Conservation (phyloP, 2,329 filamentous ascomycete genomes). For the Arachnomyces sp. region DNA sequence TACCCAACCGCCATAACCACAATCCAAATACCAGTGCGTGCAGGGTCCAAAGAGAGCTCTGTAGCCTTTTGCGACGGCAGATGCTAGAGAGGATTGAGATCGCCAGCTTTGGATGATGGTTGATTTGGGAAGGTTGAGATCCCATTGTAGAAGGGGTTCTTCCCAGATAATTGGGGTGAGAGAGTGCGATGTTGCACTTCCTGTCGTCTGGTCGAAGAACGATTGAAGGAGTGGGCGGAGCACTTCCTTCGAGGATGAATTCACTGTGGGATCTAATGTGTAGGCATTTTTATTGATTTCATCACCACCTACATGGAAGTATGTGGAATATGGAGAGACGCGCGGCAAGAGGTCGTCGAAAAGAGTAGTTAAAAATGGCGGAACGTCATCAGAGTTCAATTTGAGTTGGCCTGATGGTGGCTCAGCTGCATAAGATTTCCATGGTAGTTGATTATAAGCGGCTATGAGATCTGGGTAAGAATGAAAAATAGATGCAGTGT, state of each 20-base stretch:
- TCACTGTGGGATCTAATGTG: constrained; percentile 63
- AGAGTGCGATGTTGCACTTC: constrained; percentile 52
- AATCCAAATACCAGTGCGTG: constrained; percentile 26
- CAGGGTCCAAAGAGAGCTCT: constrained; percentile 27
- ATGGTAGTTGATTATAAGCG: constrained; percentile 50
- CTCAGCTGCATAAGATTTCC: constrained; percentile 47
- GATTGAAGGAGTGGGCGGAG: constrained; percentile 69
- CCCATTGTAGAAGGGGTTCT: constrained; percentile 74
- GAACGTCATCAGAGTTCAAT: constrained; percentile 64
- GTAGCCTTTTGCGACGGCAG: constrained; percentile 21
- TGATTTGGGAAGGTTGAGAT: constrained; percentile 53
- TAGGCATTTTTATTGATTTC: constrained; percentile 76
- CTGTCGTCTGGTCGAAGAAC: constrained; percentile 60
- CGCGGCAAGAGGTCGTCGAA: constrained; percentile 72
- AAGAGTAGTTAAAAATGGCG: constrained; percentile 63
- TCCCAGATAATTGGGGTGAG: constrained; percentile 79
- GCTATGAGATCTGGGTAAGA: constrained; percentile 65
- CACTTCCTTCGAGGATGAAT: constrained; percentile 56
- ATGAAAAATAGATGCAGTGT: constrained; percentile 61
- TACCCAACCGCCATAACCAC: constrained; percentile 26
- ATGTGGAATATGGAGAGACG: constrained; percentile 57
- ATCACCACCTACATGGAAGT: constrained; percentile 84
- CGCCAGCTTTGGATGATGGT: constrained; percentile 76
- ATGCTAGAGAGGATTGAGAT: constrained; percentile 15
- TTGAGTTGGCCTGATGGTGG: constrained; percentile 61